Percentiles rank a stretch among this genome's conserved stretches.
Evolutionary conservation across 2,329 filamentous ascomycete genomes (phyloP).

Genomic region (Aspergillus sp.): DNA sequence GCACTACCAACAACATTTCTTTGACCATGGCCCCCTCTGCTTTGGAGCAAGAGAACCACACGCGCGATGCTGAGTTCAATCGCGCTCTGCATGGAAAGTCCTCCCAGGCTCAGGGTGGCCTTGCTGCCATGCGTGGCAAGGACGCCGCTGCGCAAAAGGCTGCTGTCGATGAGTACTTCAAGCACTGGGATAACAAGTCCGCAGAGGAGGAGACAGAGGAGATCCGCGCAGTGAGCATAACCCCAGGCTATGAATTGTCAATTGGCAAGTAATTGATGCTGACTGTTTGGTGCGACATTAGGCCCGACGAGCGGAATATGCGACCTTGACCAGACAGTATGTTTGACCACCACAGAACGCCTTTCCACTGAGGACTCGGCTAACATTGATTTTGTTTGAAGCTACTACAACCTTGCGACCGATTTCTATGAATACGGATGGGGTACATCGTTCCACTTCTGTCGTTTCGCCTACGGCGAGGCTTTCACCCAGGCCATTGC

Average conservation of each 20-base stretch:
- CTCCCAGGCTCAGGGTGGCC: slow-evolving; percentile 63
- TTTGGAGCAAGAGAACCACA: slow-evolving; percentile 78
- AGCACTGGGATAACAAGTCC: slow-evolving; percentile 88
- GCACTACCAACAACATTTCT: not conserved
- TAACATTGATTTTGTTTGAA: slow-evolving; percentile 26
- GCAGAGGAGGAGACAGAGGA: slow-evolving; percentile 76
- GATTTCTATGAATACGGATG: slow-evolving; percentile 96
- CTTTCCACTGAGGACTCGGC: too few relatives aligned
- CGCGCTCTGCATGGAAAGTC: slow-evolving; percentile 79
- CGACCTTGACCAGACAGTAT: slow-evolving; percentile 86
- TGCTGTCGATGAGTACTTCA: slow-evolving; percentile 88
- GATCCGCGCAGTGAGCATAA: slow-evolving; percentile 63
- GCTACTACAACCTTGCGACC: slow-evolving; percentile 96
- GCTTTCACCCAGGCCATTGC: slow-evolving; percentile 87
- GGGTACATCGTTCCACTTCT: slow-evolving; percentile 97
- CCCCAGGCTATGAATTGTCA: not conserved
- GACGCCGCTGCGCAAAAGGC: slow-evolving; percentile 72
- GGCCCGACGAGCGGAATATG: slow-evolving; percentile 82
- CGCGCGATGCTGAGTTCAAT: slow-evolving; percentile 85
- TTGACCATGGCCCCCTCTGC: slow-evolving; percentile 48
- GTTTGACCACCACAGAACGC: slow-evolving; percentile 27
- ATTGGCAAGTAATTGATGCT: slow-evolving; percentile 1
- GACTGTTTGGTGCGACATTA: slow-evolving; percentile 29
- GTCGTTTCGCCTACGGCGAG: slow-evolving; percentile 83
- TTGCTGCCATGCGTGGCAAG: slow-evolving; percentile 82